Evolutionary conservation across 306 rosid species (phyloP).

Genomic region (Cucurbita moschata): DNA sequence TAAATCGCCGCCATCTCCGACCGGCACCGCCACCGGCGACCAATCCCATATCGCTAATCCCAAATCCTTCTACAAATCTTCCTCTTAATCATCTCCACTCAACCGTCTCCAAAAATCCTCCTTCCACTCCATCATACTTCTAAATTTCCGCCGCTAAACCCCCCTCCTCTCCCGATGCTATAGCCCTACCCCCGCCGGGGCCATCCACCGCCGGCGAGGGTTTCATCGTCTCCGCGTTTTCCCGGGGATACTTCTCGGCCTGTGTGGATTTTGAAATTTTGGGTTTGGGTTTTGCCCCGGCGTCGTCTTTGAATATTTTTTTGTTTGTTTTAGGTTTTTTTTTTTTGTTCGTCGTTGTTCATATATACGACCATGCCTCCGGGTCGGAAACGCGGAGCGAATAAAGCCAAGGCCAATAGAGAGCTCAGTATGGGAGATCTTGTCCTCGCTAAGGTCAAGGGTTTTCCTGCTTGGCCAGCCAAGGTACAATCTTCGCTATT

Average conservation of each 20-base stretch:
- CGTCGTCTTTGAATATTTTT: neutral
- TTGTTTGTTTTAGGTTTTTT: constrained; percentile 8
- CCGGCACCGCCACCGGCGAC: neutral
- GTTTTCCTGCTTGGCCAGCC: constrained; percentile 95
- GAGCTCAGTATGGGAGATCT: constrained; percentile 87
- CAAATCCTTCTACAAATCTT: neutral
- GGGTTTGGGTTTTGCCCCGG: neutral
- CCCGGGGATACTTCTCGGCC: constrained; percentile 47
- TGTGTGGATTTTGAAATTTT: constrained; percentile 11
- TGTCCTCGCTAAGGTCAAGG: constrained; percentile 98
- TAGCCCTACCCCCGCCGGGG: constrained; percentile 37
- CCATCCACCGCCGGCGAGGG: constrained; percentile 21
- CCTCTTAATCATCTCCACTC: constrained; percentile 6
- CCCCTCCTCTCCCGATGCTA: constrained; percentile 15
- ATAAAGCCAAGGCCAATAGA: constrained; percentile 50
- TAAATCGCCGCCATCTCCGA: neutral
- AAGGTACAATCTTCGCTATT: constrained; percentile 37
- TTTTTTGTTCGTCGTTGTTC: neutral
- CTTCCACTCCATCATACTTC: constrained; percentile 7
- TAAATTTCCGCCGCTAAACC: constrained; percentile 18
- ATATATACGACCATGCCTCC: constrained; percentile 54
- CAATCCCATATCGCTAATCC: neutral
- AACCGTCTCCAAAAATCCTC: constrained; percentile 20
- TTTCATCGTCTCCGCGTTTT: constrained; percentile 11
- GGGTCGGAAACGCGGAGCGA: constrained; percentile 87